Evolutionary conservation across 176 grass and related monocot genomes (phyloP).

Genomic region (Alopecurus myosuroides): DNA sequence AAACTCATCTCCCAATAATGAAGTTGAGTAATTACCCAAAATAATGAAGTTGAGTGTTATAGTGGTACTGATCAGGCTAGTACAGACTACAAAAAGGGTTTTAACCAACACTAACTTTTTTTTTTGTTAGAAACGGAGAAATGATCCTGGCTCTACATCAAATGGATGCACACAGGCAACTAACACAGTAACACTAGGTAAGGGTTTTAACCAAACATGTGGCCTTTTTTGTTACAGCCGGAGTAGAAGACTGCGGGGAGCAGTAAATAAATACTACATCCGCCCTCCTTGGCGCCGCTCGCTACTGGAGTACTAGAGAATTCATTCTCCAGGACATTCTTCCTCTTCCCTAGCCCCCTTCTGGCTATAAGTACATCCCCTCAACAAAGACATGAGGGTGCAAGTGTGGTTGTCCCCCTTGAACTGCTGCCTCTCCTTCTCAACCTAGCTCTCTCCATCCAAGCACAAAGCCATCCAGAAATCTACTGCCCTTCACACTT

Average conservation of each 20-base stretch:
- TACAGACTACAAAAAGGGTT: background rate
- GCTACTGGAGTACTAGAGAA: background rate
- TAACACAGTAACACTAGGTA: conserved; percentile 3
- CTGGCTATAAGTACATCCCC: conserved; percentile 44
- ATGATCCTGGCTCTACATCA: no score
- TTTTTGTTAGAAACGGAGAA: no score
- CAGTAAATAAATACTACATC: no score
- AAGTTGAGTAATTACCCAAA: background rate
- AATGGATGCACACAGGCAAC: no score
- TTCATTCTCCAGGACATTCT: conserved; percentile 27
- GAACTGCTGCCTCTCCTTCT: no score
- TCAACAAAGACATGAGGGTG: conserved; percentile 35
- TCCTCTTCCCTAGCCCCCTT: conserved; percentile 11
- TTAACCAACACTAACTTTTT: conserved; percentile 5
- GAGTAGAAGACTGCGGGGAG: background rate
- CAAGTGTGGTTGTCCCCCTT: conserved; percentile 25
- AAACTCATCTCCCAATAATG: background rate
- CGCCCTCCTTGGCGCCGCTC: background rate
- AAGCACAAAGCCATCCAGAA: conserved; percentile 19
- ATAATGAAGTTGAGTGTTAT: background rate
- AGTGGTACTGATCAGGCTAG: background rate
- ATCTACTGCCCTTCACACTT: conserved; percentile 26
- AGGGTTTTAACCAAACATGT: conserved; percentile 22
- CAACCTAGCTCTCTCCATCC: conserved; percentile 16
- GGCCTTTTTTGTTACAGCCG: background rate